A percentile compares a stretch with the other conserved stretches of the same genome.
Evolutionary conservation across 139 green algal genomes (phyloP).

Genomic region (Ettlia oleoabundans): DNA sequence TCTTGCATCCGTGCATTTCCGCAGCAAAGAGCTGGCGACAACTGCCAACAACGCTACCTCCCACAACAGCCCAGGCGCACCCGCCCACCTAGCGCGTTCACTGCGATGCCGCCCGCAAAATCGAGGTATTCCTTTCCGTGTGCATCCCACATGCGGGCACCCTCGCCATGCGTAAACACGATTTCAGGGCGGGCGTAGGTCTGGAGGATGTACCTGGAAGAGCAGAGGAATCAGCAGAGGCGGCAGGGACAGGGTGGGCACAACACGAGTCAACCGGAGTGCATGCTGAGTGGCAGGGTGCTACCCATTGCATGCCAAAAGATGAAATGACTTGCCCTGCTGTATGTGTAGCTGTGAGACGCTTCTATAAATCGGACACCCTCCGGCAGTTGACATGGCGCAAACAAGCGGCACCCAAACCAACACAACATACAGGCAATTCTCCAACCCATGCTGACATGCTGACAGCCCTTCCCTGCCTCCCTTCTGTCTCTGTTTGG

Average conservation of each 20-base stretch:
- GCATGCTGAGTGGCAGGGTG: neutral
- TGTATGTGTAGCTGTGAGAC: too few species aligned
- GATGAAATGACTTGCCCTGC: neutral
- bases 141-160: constrained; percentile 82
- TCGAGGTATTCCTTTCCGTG: constrained; percentile 94
- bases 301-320: neutral
- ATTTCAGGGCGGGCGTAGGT: constrained; percentile 85
- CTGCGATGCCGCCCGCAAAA: constrained; percentile 96
- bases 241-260: neutral
- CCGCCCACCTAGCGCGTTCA: constrained; percentile 88
- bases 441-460: too few species aligned
- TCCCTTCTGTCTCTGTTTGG: too few species aligned
- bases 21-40: too few species aligned
- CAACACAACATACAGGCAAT: too few species aligned
- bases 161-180: constrained; percentile 85
- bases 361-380: too few species aligned
- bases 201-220: constrained; percentile 88
- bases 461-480: too few species aligned
- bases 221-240: neutral
- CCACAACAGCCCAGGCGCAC: neutral
- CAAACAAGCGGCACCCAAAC: too few species aligned
- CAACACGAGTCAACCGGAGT: neutral
- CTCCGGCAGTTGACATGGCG: too few species aligned
- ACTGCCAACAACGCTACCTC: neutral
- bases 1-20: too few species aligned